Evolutionary conservation across 768 basidiomycete genomes (phyloP), one percentile per base, ranked within the genome.

Genomic region (Tulasnella sp.): DNA sequence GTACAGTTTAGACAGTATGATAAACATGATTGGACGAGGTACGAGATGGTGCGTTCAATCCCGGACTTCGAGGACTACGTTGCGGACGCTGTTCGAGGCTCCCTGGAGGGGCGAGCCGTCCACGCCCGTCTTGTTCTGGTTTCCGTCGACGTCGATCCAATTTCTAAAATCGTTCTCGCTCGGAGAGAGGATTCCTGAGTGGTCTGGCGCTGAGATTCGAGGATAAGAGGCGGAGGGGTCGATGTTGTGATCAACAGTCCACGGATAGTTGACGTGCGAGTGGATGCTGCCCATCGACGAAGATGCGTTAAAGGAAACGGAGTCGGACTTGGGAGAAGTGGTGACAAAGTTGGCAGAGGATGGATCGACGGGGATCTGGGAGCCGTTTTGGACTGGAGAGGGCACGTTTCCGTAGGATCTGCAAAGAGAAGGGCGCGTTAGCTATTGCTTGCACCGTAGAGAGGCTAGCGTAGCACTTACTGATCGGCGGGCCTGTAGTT

Each of bases 101-200:
- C 39, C 37, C 13, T 72, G 5, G 39, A 40, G 15, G 37, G 70
- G 35, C 70, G 70, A 72, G 10, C 70, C 70, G 44, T 72, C 39
- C 39, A 18, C 5, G 70, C 23, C 70, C 3, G 70, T 0, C 9
- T 29, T 46, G 70, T 39, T 72, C n/a, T 40, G 32, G 37, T 46
- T 72, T 7, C 70, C 70, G 20, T 72, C 70, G 26, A 72, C 44
- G 70, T 72, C 70, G 44, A 72, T 40, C 70, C 70, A 72, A 39
- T 39, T 40, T 40, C 70, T 46, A 72, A 72, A 72, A 18, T 72
- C 70, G 70, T 72, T 39, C 35, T 72, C 70, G 32, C 1, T 72
- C 18, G 70, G 70, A 39, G 70, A 72, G n/a, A 40, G 70, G 32
- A 46, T 39, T 39, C 39, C 39, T 32, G 70, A 46, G 26, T 40